Evolutionary conservation across 495 filamentous ascomycete genomes (phyloP), one percentile per base, ranked within the genome.

Genomic region (Bryoglossum gracile): DNA sequence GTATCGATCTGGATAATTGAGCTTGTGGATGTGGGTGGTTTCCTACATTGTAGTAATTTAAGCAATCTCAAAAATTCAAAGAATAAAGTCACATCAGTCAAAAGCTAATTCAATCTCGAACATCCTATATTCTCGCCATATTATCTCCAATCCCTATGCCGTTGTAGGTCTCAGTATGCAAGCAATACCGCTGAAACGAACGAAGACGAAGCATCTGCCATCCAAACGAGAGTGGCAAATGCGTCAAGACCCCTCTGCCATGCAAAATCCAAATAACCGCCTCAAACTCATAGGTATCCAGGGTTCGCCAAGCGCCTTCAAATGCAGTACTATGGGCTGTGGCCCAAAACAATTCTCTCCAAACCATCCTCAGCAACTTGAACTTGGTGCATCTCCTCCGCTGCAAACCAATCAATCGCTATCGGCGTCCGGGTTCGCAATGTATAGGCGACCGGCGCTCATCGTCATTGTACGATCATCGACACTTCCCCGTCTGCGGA

Each of bases 401-500:
- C 38, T 41, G 5, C 26, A 30, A 30, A 11, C 21, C 37, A 8
- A 2, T 47, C 41, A 83, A 65, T 85, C 81, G 61, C 78, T 82
- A 50, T 62, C 56, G 39, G 75, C 60, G 63, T 98, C 92, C 18
- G 92, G 92, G 65, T 98, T 98, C 16, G 94, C 94, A 59, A 98
- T 90, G 56, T 87, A 96, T 46, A 98, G 68, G 45, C 89, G 78
- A 16, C 83, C 86, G 2, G 75, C 62, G 16, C 82, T 86, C 34
- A 83, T 80, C 25, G 86, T 89, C 81, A 95, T 89, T 18, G 86
- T 87, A 59, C 86, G 76, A 65, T 97, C 92, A 63, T 98, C 94
- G 42, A 98, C 89, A 63, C 92, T 97, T 8, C 91, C 92, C 55
- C 88, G 75, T 48, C 91, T 80, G 60, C 78, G 74, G 28, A 94